Conservation (phyloP, 441 rosid genomes). For the Euphorbia corollata region DNA sequence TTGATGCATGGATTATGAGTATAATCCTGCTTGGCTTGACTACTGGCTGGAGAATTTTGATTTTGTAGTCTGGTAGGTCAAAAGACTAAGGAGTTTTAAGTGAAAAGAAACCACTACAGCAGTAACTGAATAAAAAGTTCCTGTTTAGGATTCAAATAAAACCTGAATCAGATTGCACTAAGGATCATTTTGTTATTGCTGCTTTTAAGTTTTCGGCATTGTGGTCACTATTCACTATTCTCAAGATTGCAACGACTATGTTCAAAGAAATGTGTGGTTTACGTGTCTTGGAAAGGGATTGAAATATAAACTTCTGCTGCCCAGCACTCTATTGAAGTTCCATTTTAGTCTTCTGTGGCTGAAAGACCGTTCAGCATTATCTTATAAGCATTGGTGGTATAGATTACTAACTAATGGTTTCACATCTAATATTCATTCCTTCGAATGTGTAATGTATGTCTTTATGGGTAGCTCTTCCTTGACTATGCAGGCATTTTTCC, state of each 20-base stretch:
- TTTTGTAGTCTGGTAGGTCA: background rate
- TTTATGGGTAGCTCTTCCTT: slow-evolving; percentile 10
- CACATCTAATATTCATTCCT: background rate
- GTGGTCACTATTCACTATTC: background rate
- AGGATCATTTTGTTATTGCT: background rate
- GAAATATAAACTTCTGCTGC: background rate
- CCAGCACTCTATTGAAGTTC: background rate
- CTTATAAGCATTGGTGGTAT: background rate
- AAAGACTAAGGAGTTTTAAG: background rate
- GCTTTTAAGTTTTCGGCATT: slow-evolving; percentile 5
- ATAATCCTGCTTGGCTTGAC: background rate
- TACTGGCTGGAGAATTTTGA: background rate
- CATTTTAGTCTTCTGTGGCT: slow-evolving; percentile 1
- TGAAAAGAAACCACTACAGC: background rate
- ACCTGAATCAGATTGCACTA: background rate
- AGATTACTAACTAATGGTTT: background rate
- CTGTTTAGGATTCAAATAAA: background rate
- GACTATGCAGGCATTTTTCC: slow-evolving; percentile 79
- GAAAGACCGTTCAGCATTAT: background rate
- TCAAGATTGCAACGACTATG: background rate
- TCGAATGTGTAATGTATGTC: background rate
- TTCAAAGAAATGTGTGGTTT: background rate
- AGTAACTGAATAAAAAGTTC: background rate
- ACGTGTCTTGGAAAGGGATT: background rate
- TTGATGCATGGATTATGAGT: background rate